Evolutionary conservation across 176 grass and related monocot species (phyloP).

Genomic region (Pontederia paniculata): DNA sequence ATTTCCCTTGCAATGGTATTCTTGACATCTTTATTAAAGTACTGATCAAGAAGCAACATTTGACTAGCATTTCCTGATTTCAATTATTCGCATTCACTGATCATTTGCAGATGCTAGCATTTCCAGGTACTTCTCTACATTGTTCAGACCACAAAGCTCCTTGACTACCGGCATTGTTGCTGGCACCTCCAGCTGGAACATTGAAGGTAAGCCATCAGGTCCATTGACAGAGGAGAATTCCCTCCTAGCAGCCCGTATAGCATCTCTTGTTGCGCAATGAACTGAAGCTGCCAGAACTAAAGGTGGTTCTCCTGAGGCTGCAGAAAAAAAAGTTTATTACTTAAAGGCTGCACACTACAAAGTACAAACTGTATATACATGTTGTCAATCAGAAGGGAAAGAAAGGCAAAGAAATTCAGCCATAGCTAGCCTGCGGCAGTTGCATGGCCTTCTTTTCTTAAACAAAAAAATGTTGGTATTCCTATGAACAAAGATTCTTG

Average conservation of each 20-base stretch:
- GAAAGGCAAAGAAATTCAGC: neutral
- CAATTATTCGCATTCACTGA: no score
- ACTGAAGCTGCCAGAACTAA: conserved; percentile 79
- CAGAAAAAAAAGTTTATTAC: conserved; percentile 12
- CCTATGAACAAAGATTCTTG: no score
- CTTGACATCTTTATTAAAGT: no score
- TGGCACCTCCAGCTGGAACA: conserved; percentile 49
- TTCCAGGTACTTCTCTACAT: conserved; percentile 62
- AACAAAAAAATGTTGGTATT: no score
- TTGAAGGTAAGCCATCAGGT: neutral
- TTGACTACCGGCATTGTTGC: conserved; percentile 69
- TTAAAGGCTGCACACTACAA: neutral
- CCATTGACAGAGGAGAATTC: conserved; percentile 18
- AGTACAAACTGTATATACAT: neutral
- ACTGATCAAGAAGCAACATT: no score
- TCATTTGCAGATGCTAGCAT: conserved; percentile 22
- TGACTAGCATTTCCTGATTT: no score
- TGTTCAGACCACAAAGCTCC: conserved; percentile 68
- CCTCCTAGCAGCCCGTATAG: conserved; percentile 47
- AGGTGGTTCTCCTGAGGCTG: conserved; percentile 88
- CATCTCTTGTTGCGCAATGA: conserved; percentile 59
- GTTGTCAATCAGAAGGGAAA: neutral
- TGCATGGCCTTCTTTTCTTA: no score
- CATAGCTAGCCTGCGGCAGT: no score
- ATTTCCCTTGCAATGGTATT: no score